phyloP scores from a whole-genome alignment of 2,329 filamentous ascomycete species.

The Fusarium xylarioides region DNA sequence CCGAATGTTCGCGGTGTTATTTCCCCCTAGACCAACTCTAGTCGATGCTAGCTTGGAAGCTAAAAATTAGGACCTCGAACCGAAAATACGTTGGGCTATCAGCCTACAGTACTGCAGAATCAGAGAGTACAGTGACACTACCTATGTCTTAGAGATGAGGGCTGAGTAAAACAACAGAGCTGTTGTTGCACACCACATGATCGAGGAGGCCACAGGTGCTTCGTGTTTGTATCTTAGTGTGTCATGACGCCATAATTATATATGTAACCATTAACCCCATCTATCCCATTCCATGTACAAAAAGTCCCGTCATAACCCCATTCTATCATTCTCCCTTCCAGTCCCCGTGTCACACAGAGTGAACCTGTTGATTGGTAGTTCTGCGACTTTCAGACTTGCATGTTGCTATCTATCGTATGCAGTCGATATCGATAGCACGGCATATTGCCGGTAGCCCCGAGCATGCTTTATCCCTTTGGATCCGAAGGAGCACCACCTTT shows the following conservation, averaged over 20 bases:
- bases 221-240: neutral
- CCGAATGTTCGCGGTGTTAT: neutral
- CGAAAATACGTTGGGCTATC: neutral
- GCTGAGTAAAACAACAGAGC: neutral
- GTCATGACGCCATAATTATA: neutral
- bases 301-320: neutral
- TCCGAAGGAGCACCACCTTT: no score
- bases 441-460: conserved; percentile 17
- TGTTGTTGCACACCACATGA: neutral
- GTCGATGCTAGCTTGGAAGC: neutral
- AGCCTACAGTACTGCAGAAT: neutral
- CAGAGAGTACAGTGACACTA: neutral
- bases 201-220: neutral
- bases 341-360: neutral
- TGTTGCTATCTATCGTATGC: neutral
- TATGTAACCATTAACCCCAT: neutral
- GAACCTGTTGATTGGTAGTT: neutral
- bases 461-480: neutral
- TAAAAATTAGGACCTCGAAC: neutral
- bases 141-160: neutral
- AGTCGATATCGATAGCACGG: neutral
- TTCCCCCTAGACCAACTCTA: neutral
- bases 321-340: neutral
- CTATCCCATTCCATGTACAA: neutral
- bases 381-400: neutral